A percentile compares a stretch with the other conserved stretches of the same genome.
Conservation (phyloP, 2,329 filamentous ascomycete genomes). For the Mycocentrospora acerina region DNA sequence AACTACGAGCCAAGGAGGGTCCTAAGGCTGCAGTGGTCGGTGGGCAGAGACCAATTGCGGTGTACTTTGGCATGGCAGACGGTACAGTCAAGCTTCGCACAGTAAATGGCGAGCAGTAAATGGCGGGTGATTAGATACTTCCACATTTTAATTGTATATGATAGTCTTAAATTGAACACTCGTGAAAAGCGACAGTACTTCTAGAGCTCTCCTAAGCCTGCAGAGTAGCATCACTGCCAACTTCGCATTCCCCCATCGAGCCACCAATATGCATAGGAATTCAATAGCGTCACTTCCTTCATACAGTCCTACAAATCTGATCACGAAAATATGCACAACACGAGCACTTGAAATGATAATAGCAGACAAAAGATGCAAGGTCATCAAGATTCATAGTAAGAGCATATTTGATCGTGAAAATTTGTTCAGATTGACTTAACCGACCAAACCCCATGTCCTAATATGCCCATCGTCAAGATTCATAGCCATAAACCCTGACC, state of each 20-base stretch:
- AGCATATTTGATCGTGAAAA: no score
- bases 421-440: no score
- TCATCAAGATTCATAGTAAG: no score
- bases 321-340: no score
- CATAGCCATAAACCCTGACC: not conserved
- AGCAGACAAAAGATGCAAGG: no score
- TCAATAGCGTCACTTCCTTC: not conserved
- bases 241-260: not conserved
- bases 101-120: constrained; percentile 25
- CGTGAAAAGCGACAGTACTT: no score
- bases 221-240: no score
- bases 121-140: not conserved
- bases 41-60: constrained; percentile 87
- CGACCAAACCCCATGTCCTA: not conserved
- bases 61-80: constrained; percentile 88
- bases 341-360: no score
- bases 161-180: no score
- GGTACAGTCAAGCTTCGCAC: constrained; percentile 46
- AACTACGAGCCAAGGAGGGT: constrained; percentile 41
- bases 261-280: not conserved
- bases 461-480: no score
- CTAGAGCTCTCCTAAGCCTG: no score
- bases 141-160: not conserved
- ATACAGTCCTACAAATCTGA: no score
- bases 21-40: constrained; percentile 45